phyloP scores from a whole-genome alignment of 2,329 filamentous ascomycete genomes.

The Pyricularia pennisetigena region DNA sequence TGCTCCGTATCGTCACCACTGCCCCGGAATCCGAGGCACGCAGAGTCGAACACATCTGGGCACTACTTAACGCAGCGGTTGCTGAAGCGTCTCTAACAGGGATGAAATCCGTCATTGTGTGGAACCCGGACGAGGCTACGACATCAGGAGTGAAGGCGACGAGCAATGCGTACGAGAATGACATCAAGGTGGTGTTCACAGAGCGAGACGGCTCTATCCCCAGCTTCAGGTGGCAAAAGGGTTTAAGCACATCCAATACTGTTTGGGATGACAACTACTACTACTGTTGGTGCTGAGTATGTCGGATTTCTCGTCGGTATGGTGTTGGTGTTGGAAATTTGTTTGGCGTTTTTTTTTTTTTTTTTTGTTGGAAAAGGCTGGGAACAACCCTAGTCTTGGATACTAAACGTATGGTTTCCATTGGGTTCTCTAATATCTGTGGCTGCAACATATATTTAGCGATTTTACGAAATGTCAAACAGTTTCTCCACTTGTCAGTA shows the following conservation, averaged over 20 bases:
- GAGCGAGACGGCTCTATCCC: constrained; percentile 22
- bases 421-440: not conserved
- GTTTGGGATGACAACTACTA: constrained; percentile 22
- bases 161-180: constrained; percentile 26
- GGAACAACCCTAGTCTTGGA: not conserved
- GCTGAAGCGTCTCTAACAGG: constrained; percentile 19
- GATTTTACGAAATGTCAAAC: not conserved
- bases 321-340: not conserved
- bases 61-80: constrained; percentile 22
- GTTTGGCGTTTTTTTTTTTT: not conserved
- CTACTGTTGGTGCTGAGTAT: constrained; percentile 16
- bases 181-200: constrained; percentile 18
- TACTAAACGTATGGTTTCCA: not conserved
- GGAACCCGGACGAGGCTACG: constrained; percentile 24
- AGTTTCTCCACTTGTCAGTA: not conserved
- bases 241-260: constrained; percentile 13
- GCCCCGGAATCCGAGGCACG: constrained; percentile 11
- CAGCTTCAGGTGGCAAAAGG: constrained; percentile 24
- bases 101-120: constrained; percentile 22
- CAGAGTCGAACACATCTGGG: constrained; percentile 15
- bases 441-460: not conserved
- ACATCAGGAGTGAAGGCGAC: constrained; percentile 17
- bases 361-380: not conserved
- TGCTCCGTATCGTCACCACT: constrained; percentile 16
- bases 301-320: not conserved